Percentiles rank a stretch among this genome's conserved stretches.
phyloP scores from a whole-genome alignment of 306 rosid genomes.

The Dryas drummondii region DNA sequence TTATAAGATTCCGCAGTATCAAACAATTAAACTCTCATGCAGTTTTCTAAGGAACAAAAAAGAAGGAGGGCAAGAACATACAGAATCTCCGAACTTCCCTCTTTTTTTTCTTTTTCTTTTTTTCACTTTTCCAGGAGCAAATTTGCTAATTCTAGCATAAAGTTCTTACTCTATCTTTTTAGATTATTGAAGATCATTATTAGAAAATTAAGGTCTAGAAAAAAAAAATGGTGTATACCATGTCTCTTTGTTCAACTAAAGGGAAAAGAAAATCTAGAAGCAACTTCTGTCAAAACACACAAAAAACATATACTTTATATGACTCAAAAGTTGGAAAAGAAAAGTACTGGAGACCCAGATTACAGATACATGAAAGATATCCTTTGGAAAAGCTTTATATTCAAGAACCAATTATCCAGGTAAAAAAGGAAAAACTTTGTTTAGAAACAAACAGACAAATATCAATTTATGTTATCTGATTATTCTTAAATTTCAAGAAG shows the following conservation, averaged over 20 bases:
- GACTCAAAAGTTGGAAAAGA: background rate
- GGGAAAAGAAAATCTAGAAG: background rate
- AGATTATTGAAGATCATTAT: background rate
- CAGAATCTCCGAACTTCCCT: conserved; percentile 7
- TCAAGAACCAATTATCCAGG: background rate
- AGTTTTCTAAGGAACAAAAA: background rate
- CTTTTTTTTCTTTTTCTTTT: too few species aligned
- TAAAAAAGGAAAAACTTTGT: background rate
- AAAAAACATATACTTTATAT: background rate
- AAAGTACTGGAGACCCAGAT: background rate
- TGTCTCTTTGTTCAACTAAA: background rate
- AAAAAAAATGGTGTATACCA: conserved; percentile 2
- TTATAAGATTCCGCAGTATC: conserved; percentile 19
- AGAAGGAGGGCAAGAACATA: conserved; percentile 7
- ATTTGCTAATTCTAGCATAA: background rate
- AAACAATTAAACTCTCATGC: conserved; percentile 2
- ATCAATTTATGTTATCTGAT: background rate
- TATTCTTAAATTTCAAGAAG: background rate
- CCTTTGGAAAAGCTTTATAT: background rate
- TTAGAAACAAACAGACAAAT: background rate
- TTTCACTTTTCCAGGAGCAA: background rate
- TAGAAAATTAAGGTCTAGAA: conserved; percentile 1
- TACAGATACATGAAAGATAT: background rate
- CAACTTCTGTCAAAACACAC: background rate
- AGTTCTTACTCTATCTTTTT: background rate